Evolutionary conservation across 163 green algal species (phyloP), one percentile per base, ranked within the genome.

Genomic region (Prototheca stagnorum): DNA sequence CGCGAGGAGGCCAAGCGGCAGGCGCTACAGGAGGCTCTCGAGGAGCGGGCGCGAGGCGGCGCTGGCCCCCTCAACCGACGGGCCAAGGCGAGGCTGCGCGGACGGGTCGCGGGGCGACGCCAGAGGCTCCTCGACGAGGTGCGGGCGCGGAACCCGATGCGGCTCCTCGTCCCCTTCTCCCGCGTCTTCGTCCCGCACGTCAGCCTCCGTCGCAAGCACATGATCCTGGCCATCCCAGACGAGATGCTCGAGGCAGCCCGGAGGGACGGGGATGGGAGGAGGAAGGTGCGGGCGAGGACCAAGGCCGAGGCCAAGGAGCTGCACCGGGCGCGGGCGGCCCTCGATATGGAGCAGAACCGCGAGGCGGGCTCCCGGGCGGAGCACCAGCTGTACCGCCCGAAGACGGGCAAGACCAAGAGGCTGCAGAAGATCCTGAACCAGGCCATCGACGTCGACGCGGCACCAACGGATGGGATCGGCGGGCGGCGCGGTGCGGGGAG

Each of bases 171-270:
- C 25, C 69, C 69, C 7, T 78, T 78, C 55, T 54, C 41, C 3
- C 66, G 62, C 35, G 57, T 55, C 0, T 49, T 78, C 36, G 69
- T 76, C n/a, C 69, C 69, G 0, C 44, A 57, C 8, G 57, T 78
- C 3, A 62, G 75, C 19, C 7, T 66, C 14, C 34, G 44, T 23
- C 29, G 26, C 5, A 2, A 50, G 1, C n/a, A 39, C 1, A 57
- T 78, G 51, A 35, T 43, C 17, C 52, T 77, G 3, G 52, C 35
- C 0, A 65, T 65, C 11, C 69, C 69, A 5, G 45, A 61, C 25
- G 69, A 65, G 8, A 24, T 75, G 51, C 42, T 78, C 17, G 61
- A 78, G 39, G 43, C 67, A 34, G 47, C 48, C 3, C 29, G 12
- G 28, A 7, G 40, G 17, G 40, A 47, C 40, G 40, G 20, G 31